Evolutionary conservation across 139 green algal species (phyloP).

Genomic region (Closterium sp.): DNA sequence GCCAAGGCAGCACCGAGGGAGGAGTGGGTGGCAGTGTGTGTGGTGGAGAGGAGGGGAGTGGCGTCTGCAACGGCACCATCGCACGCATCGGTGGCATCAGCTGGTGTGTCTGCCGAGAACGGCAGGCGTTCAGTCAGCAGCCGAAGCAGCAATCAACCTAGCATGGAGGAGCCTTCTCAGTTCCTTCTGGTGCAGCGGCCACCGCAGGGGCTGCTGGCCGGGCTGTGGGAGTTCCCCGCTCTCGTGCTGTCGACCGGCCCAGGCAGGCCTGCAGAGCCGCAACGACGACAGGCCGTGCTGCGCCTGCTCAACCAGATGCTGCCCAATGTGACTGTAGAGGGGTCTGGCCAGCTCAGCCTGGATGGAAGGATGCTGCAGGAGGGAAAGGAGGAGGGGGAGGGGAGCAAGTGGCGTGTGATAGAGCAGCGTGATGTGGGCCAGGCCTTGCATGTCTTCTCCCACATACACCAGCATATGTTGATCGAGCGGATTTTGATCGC

Average conservation of each 20-base stretch:
- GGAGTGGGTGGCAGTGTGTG: constrained; percentile 50
- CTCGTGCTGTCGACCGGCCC: constrained; percentile 18
- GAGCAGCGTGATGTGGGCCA: constrained; percentile 21
- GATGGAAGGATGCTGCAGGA: background rate
- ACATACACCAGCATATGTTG: constrained; percentile 41
- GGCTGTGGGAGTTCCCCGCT: constrained; percentile 62
- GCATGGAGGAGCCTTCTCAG: background rate
- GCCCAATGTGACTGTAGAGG: background rate
- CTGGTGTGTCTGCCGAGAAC: background rate
- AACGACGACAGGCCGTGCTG: background rate
- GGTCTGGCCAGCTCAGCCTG: background rate
- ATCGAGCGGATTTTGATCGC: constrained; percentile 23
- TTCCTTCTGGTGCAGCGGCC: constrained; percentile 56
- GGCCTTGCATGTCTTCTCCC: constrained; percentile 40
- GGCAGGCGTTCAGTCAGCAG: background rate
- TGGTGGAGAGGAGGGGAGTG: constrained; percentile 40
- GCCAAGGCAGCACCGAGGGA: constrained; percentile 40
- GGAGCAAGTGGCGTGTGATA: constrained; percentile 19
- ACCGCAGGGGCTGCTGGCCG: constrained; percentile 52
- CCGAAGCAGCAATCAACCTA: background rate
- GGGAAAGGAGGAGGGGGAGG: background rate
- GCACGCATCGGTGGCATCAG: background rate
- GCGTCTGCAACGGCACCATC: background rate
- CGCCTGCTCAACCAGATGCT: background rate
- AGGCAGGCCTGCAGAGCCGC: background rate